Base-by-base conservation (phyloP, 2,329 filamentous ascomycete genomes). In the Tetracladium maxilliforme region DNA sequence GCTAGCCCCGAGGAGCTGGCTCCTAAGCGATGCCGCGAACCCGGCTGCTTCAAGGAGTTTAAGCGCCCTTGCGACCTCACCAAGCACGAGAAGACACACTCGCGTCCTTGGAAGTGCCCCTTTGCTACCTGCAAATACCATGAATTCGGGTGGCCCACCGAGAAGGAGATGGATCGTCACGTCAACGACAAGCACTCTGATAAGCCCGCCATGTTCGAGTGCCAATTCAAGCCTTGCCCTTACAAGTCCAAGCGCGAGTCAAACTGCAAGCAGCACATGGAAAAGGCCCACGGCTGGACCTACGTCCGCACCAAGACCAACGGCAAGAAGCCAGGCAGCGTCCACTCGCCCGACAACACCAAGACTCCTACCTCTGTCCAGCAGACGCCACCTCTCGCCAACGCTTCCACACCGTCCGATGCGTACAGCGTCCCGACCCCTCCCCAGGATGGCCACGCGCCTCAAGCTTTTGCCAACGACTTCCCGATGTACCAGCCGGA, bases 241-340 rank as follows among this genome's bases (percentile, higher is more conserved):
- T 95, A 95, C 58, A 79, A 83, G 44, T 93, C 86, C 8, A 95
- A 95, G 63, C 77, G 86, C 30, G 80, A 93, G 56, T 90, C 80
- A 34, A 95, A 95, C 52, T 92, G 83, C 67, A 94, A 94, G 49
- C 87, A 94, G 52, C 86, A 95, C 54, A 94, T 94, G 86, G 87
- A 95, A 58, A 94, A 94, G 53, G 78, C 82, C 1, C 86, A 95
- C 43, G 75, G 76, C 30, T 93, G 82, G 78, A 63, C 64, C n/a
- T 94, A 94, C 39, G 66, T 86, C 28, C 79, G 87, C 35, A 87
- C 83, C 31, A 94, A 94, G 66, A 86, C 78, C 49, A 93, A 92
- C 44, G 79, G 80, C 46, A 81, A 78, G 54, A 70, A 64, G 26
- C 44, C 44, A 27, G 40, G 39, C 21, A 34, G 45, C 33, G 44